These are phyloP conservation scores for Tetrahymena borealis DNA, from an alignment of 73 alveolate species.

Conservation along the genomic window DNA sequence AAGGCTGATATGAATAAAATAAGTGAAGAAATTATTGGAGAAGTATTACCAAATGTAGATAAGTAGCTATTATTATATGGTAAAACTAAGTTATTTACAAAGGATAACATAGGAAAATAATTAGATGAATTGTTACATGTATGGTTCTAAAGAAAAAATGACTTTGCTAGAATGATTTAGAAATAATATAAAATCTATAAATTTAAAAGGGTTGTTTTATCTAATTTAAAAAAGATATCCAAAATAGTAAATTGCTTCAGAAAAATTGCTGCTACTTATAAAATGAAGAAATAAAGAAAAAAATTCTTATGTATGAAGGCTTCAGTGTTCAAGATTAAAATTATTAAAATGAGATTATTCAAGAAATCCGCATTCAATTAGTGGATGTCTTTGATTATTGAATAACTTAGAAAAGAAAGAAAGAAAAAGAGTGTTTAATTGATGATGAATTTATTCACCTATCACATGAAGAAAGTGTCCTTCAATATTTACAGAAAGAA, in stretches of 20 bases:
- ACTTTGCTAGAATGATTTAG: not conserved
- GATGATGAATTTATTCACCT: not conserved
- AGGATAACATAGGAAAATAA: not conserved
- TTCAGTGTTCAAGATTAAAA: not conserved
- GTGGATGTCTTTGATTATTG: not conserved
- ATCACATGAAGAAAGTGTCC: not conserved
- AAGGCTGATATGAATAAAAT: conserved; percentile 19
- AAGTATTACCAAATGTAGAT: conserved; percentile 14
- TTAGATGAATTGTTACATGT: conserved; percentile 10
- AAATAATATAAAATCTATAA: not conserved
- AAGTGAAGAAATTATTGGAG: conserved; percentile 6
- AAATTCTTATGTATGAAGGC: not conserved
- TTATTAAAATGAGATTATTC: not conserved
- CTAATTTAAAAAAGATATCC: not conserved
- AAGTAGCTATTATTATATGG: conserved; percentile 12
- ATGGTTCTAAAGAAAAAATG: not conserved
- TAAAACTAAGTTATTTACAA: conserved; percentile 19
- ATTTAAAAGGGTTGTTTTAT: not conserved
- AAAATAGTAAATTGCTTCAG: not conserved
- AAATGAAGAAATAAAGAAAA: not conserved
- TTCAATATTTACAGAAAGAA: not conserved
- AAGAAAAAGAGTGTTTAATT: not conserved
- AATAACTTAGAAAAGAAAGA: not conserved
- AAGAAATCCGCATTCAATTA: not conserved
- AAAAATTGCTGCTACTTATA: not conserved